Percentiles rank a stretch among this genome's conserved stretches.
phyloP scores from a whole-genome alignment of 2,329 filamentous ascomycete species.

The Westerdykella sp. region DNA sequence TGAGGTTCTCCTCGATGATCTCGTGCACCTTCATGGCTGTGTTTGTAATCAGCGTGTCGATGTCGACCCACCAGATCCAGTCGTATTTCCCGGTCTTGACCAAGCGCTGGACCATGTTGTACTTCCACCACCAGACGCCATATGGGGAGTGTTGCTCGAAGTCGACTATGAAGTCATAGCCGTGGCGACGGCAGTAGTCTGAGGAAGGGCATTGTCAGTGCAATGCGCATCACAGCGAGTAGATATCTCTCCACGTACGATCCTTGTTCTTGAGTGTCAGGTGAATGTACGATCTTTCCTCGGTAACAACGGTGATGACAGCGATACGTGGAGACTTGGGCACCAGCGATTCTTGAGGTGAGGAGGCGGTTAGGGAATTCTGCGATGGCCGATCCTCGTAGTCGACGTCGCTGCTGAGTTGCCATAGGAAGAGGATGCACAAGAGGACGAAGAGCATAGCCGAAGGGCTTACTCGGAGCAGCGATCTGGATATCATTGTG shows the following conservation, averaged over 20 bases:
- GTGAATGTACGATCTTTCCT: constrained; percentile 34
- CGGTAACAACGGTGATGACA: constrained; percentile 33
- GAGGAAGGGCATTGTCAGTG: not conserved
- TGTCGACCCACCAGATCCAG: constrained; percentile 42
- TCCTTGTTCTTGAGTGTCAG: constrained; percentile 35
- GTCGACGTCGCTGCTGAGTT: constrained; percentile 13
- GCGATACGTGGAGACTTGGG: constrained; percentile 13
- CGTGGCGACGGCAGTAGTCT: constrained; percentile 38
- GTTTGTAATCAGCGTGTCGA: constrained; percentile 40
- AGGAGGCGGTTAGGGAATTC: not conserved
- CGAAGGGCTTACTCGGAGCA: constrained; percentile 15
- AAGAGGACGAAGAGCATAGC: constrained; percentile 22
- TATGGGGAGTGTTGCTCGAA: constrained; percentile 31
- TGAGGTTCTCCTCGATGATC: constrained; percentile 32
- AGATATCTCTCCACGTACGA: constrained; percentile 16
- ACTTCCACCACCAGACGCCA: constrained; percentile 34
- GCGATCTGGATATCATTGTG: constrained; percentile 25
- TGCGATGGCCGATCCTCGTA: not conserved
- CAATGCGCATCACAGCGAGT: not conserved
- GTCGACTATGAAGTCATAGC: constrained; percentile 37
- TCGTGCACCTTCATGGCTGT: constrained; percentile 32
- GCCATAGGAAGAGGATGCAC: constrained; percentile 27
- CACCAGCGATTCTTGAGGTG: not conserved
- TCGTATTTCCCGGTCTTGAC: constrained; percentile 32
- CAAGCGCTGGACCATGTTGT: constrained; percentile 35